Conservation (phyloP, 768 basidiomycete species). For the Coprinopsis strossmayeri region DNA sequence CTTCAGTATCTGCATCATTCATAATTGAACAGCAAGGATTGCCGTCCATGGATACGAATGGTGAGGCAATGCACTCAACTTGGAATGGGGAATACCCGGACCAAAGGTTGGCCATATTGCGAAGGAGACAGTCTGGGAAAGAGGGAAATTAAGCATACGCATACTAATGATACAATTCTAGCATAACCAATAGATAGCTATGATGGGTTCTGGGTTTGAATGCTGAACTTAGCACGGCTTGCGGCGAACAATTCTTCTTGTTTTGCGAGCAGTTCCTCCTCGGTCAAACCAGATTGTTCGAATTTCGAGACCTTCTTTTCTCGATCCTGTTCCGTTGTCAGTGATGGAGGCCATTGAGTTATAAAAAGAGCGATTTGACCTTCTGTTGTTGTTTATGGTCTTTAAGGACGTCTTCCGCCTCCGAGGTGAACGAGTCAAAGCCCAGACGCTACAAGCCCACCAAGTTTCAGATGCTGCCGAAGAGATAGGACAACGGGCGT, state of each 20-base stretch:
- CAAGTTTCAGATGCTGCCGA: slow-evolving; percentile 6
- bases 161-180: slow-evolving; percentile 23
- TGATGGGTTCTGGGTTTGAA: slow-evolving; percentile 44
- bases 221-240: slow-evolving; percentile 74
- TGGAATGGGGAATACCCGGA: slow-evolving; percentile 75
- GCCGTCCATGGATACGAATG: slow-evolving; percentile 39
- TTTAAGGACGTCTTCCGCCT: slow-evolving; percentile 89
- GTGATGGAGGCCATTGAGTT: slow-evolving; percentile 7
- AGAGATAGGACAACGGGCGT: neutral
- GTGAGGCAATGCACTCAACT: slow-evolving; percentile 20
- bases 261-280: slow-evolving; percentile 80
- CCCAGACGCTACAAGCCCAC: slow-evolving; percentile 74
- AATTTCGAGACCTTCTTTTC: slow-evolving; percentile 91
- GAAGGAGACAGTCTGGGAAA: slow-evolving; percentile 27
- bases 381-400: slow-evolving; percentile 96
- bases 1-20: slow-evolving; percentile 76
- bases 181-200: slow-evolving; percentile 11
- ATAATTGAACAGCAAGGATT: slow-evolving; percentile 78
- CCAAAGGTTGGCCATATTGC: slow-evolving; percentile 48
- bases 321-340: slow-evolving; percentile 54
- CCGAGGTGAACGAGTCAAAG: slow-evolving; percentile 84
- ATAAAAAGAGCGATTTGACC: slow-evolving; percentile 32
- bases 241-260: slow-evolving; percentile 94
- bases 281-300: slow-evolving; percentile 81
- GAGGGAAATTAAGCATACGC: slow-evolving; percentile 30